These are phyloP conservation scores for Pleurozium schreberi DNA, from an alignment of 225 moss, liverwort and hornwort genomes.

Conservation along the genomic window DNA sequence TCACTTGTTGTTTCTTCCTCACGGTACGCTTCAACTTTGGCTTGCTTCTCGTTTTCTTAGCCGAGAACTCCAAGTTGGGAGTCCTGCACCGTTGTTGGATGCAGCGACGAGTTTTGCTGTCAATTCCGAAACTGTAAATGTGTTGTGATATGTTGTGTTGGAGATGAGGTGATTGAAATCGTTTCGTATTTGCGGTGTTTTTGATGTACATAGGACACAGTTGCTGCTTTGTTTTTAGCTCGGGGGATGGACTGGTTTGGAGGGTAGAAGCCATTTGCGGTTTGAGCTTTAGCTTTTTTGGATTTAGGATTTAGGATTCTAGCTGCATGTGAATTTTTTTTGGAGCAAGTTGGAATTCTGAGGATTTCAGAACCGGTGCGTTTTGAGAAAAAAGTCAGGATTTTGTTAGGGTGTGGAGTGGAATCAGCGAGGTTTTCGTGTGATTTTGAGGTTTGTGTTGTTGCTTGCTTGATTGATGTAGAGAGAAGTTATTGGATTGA, in stretches of 20 bases:
- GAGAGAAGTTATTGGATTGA: background rate
- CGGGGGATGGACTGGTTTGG: background rate
- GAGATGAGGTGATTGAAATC: background rate
- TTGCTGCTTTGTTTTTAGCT: background rate
- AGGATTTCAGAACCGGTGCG: background rate
- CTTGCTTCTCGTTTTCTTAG: background rate
- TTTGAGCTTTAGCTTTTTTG: background rate
- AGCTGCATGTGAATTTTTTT: background rate
- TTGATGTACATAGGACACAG: background rate
- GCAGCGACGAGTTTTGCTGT: background rate
- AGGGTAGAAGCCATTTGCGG: background rate
- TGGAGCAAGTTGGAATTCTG: background rate
- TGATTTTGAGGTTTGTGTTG: background rate
- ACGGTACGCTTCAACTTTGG: background rate
- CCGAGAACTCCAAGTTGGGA: background rate
- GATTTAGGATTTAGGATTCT: background rate
- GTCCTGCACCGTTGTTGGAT: background rate
- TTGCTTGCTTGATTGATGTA: background rate
- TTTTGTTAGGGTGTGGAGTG: background rate
- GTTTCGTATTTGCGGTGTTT: no score
- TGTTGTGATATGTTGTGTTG: background rate
- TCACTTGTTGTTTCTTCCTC: no score
- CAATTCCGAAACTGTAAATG: background rate
- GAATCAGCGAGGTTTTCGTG: background rate
- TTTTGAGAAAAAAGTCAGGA: background rate